These are phyloP conservation scores for Collybia mongolica DNA, from an alignment of 768 basidiomycete genomes.

Conservation along the genomic window DNA sequence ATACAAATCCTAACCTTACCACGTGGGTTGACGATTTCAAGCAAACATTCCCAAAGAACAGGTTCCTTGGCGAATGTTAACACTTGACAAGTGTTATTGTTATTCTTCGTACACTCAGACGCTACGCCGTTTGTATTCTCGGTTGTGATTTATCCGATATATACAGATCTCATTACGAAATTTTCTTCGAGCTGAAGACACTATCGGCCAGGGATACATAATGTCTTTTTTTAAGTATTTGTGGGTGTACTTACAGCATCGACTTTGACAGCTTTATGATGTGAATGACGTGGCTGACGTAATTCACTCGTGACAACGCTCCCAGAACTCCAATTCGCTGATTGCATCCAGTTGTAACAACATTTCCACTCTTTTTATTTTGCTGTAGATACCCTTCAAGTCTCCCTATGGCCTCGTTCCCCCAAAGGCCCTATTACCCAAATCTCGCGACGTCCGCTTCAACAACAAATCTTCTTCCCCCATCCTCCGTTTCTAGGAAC, in stretches of 20 bases:
- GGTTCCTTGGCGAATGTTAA: slow-evolving; percentile 36
- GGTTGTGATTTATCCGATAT: no score
- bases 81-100: no score
- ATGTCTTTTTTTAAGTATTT: no score
- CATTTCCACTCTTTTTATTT: slow-evolving; percentile 14
- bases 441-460: slow-evolving; percentile 44
- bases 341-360: slow-evolving; percentile 1
- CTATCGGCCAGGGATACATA: no score
- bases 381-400: slow-evolving; percentile 16
- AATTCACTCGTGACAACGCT: background rate
- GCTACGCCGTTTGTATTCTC: no score
- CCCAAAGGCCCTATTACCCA: slow-evolving; percentile 41
- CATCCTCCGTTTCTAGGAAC: slow-evolving; percentile 18
- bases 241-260: no score
- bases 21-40: slow-evolving; percentile 51
- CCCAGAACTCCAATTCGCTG: background rate
- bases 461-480: slow-evolving; percentile 49
- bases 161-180: no score
- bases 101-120: no score
- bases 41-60: slow-evolving; percentile 63
- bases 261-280: background rate
- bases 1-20: slow-evolving; percentile 64
- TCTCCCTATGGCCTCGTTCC: slow-evolving; percentile 27
- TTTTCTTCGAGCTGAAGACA: no score
- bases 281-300: background rate